Percentiles rank a stretch among this genome's conserved stretches.
These are phyloP conservation scores for Posidonia australis DNA, from an alignment of 106 monocot genomes.

Conservation along the genomic window DNA sequence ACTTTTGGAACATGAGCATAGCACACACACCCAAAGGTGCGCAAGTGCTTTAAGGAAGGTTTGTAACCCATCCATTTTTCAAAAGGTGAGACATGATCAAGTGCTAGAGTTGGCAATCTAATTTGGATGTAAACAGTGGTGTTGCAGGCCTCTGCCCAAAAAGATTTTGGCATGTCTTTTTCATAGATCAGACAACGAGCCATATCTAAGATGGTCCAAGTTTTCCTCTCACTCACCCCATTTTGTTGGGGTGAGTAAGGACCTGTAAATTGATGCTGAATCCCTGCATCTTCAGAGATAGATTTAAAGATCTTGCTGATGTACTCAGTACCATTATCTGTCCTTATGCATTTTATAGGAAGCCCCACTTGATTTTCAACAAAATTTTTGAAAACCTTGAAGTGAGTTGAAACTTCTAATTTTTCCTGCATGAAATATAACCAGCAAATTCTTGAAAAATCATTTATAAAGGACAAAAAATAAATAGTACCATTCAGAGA, in stretches of 20 bases:
- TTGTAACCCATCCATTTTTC: not conserved
- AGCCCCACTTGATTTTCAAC: slow-evolving; percentile 6
- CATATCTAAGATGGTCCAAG: slow-evolving; percentile 1
- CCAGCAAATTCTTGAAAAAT: slow-evolving; percentile 2
- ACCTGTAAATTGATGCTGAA: not conserved
- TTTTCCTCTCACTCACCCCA: not conserved
- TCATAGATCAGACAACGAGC: not conserved
- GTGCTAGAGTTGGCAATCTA: not conserved
- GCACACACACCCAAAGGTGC: not conserved
- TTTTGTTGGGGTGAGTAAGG: slow-evolving; percentile 1
- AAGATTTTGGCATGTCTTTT: not conserved
- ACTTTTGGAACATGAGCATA: not conserved
- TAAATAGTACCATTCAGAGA: too few species aligned
- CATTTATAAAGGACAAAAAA: too few species aligned
- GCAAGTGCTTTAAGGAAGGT: not conserved
- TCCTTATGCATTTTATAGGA: not conserved
- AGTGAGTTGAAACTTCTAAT: slow-evolving; percentile 1
- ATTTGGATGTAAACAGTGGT: not conserved
- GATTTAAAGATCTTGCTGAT: slow-evolving; percentile 5
- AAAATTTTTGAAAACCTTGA: slow-evolving; percentile 12
- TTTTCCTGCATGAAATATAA: slow-evolving; percentile 10
- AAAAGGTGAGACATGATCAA: not conserved
- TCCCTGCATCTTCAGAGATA: not conserved
- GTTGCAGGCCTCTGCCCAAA: slow-evolving; percentile 2
- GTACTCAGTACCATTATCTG: slow-evolving; percentile 18